phyloP scores from a whole-genome alignment of 2,329 filamentous ascomycete species.

The Chrysoporthe puriensis region DNA sequence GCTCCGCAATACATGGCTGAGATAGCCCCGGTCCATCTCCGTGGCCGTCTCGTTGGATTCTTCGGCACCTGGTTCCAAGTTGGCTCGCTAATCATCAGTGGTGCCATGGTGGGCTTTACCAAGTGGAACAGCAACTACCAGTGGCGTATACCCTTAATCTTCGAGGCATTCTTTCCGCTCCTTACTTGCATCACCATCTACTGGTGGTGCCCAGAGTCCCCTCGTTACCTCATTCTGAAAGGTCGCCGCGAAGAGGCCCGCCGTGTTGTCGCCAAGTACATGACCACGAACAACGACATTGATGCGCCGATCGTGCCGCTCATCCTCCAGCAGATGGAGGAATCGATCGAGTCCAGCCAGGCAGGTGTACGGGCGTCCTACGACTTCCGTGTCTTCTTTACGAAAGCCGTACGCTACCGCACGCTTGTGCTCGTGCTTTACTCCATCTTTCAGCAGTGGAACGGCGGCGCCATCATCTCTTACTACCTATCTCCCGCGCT shows the following conservation, averaged over 20 bases:
- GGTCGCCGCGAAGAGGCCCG: constrained; percentile 40
- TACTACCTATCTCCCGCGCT: constrained; percentile 46
- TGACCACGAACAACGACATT: constrained; percentile 44
- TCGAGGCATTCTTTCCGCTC: constrained; percentile 51
- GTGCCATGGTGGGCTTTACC: constrained; percentile 47
- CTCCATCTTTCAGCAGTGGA: constrained; percentile 52
- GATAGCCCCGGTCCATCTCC: constrained; percentile 36
- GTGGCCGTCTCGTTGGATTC: constrained; percentile 50
- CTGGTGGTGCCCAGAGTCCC: constrained; percentile 41
- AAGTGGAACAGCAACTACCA: constrained; percentile 42
- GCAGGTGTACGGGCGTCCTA: constrained; percentile 44
- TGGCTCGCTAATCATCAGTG: constrained; percentile 46
- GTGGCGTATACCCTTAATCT: constrained; percentile 46
- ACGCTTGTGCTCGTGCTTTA: constrained; percentile 49
- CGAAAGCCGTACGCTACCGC: constrained; percentile 46
- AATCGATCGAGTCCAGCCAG: constrained; percentile 45
- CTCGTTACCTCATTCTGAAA: constrained; percentile 41
- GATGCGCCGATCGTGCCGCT: constrained; percentile 47
- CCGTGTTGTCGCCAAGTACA: constrained; percentile 43
- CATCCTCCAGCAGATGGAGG: constrained; percentile 47
- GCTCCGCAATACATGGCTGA: constrained; percentile 38
- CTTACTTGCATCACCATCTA: constrained; percentile 50
- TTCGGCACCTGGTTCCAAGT: constrained; percentile 52
- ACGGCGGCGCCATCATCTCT: constrained; percentile 49
- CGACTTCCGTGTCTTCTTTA: constrained; percentile 52